These are phyloP conservation scores for Exophiala aquamarina DNA, from an alignment of 2,329 filamentous ascomycete genomes.

Conservation along the genomic window DNA sequence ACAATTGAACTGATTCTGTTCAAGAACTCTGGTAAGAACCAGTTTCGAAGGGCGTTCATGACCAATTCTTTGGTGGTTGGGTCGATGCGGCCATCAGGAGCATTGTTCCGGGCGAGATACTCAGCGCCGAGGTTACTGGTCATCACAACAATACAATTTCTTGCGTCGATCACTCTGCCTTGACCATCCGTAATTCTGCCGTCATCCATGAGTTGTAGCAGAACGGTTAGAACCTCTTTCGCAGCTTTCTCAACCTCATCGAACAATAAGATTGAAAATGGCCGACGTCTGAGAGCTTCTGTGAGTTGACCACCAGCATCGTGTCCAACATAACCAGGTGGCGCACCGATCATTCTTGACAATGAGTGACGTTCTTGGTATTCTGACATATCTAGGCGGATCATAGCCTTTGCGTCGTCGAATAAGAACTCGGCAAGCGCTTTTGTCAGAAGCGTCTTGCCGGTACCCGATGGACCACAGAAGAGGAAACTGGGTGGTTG, in stretches of 20 bases:
- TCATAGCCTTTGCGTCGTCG: slow-evolving; percentile 96
- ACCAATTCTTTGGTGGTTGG: slow-evolving; percentile 82
- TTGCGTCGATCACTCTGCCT: slow-evolving; percentile 89
- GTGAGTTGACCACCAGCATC: slow-evolving; percentile 95
- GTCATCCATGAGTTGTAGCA: slow-evolving; percentile 99
- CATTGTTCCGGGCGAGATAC: slow-evolving; percentile 77
- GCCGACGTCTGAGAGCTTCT: slow-evolving; percentile 86
- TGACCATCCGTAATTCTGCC: slow-evolving; percentile 98
- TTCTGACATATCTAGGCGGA: slow-evolving; percentile 99
- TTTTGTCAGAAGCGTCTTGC: slow-evolving; percentile 96
- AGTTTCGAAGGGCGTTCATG: slow-evolving; percentile 85
- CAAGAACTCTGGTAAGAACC: slow-evolving; percentile 97
- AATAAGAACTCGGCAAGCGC: slow-evolving; percentile 97
- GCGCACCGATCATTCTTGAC: slow-evolving; percentile 95
- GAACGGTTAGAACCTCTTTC: slow-evolving; percentile 93
- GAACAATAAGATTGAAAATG: slow-evolving; percentile 96
- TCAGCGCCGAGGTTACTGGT: slow-evolving; percentile 96
- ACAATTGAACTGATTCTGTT: slow-evolving; percentile 96
- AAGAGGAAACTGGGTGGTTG: slow-evolving; percentile 98
- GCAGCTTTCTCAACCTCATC: slow-evolving; percentile 98
- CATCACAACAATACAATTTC: slow-evolving; percentile 99
- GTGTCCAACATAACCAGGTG: slow-evolving; percentile 94
- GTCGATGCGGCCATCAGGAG: slow-evolving; percentile 81
- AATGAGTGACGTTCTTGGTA: slow-evolving; percentile 97
- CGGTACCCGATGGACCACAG: slow-evolving; percentile 96